phyloP scores from a whole-genome alignment of 768 basidiomycete species.

The Melanogaster broomeanus region DNA sequence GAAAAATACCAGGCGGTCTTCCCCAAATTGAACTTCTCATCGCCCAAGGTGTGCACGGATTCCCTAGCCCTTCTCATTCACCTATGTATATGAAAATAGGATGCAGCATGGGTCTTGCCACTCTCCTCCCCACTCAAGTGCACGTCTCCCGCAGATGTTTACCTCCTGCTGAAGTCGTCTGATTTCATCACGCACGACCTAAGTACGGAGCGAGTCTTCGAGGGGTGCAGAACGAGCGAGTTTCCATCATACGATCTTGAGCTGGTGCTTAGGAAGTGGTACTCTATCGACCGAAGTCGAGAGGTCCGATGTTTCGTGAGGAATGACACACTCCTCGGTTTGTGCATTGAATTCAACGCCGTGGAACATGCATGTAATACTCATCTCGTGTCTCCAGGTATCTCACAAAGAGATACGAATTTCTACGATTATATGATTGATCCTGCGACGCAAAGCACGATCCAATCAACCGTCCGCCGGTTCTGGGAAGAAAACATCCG shows the following conservation, averaged over 20 bases:
- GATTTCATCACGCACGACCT: constrained; percentile 88
- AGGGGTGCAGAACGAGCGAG: constrained; percentile 46
- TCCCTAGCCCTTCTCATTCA: not conserved
- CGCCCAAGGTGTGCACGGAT: constrained; percentile 68
- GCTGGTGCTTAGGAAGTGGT: constrained; percentile 90
- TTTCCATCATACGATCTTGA: constrained; percentile 61
- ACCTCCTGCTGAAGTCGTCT: constrained; percentile 89
- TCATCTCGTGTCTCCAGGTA: constrained; percentile 45
- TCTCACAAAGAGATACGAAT: constrained; percentile 86
- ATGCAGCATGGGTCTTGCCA: constrained; percentile 90
- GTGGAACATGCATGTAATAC: not conserved
- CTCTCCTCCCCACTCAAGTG: constrained; percentile 85
- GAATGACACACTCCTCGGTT: constrained; percentile 70
- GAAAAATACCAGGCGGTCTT: constrained; percentile 79
- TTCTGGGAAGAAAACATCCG: constrained; percentile 76
- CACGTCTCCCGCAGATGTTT: constrained; percentile 85
- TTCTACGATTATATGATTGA: constrained; percentile 87
- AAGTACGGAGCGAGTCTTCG: constrained; percentile 59
- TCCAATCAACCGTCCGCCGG: constrained; percentile 48
- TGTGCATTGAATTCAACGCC: constrained; percentile 1
- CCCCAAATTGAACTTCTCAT: constrained; percentile 95
- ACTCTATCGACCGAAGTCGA: constrained; percentile 76
- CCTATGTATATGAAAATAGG: constrained; percentile 45
- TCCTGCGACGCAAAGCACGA: constrained; percentile 48
- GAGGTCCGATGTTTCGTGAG: constrained; percentile 93